Conservation (phyloP, 768 basidiomycete genomes). For the Pulveroboletus sp. region DNA sequence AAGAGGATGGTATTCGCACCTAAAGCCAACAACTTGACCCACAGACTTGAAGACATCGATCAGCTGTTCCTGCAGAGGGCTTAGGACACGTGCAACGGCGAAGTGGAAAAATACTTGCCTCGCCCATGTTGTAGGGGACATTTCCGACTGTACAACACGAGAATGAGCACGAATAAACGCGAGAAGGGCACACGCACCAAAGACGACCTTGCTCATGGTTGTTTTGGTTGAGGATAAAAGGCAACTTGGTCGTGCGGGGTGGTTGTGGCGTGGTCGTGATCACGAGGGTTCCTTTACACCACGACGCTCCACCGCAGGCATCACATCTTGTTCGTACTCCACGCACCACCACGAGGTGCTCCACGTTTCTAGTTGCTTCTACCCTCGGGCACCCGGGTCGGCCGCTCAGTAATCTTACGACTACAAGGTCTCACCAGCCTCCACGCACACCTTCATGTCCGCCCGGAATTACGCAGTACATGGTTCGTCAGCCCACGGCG, state of each 20-base stretch:
- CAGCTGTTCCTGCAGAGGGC: conserved; percentile 59
- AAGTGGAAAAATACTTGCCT: conserved; percentile 37
- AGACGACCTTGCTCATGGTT: conserved; percentile 68
- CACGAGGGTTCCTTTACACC: not conserved
- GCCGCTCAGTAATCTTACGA: no score
- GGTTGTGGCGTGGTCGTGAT: conserved; percentile 8
- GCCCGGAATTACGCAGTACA: no score
- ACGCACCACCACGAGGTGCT: no score
- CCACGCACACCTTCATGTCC: no score
- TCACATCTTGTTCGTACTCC: no score
- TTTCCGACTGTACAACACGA: conserved; percentile 60
- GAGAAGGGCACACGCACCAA: conserved; percentile 45
- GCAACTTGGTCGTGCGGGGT: conserved; percentile 4
- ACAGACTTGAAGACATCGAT: conserved; percentile 88
- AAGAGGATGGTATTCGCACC: conserved; percentile 40
- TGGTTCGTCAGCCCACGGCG: no score
- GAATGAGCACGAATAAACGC: not conserved
- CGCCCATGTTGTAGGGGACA: conserved; percentile 88
- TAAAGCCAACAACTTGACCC: conserved; percentile 85
- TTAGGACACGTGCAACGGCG: conserved; percentile 4
- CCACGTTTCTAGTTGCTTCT: no score
- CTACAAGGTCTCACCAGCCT: no score
- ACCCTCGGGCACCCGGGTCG: no score
- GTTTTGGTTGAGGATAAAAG: not conserved
- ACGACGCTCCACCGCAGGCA: no score